A percentile compares a stretch with the other conserved stretches of the same genome.
phyloP scores from a whole-genome alignment of 305 asterid species.

The Solanum aculeatissimum region DNA sequence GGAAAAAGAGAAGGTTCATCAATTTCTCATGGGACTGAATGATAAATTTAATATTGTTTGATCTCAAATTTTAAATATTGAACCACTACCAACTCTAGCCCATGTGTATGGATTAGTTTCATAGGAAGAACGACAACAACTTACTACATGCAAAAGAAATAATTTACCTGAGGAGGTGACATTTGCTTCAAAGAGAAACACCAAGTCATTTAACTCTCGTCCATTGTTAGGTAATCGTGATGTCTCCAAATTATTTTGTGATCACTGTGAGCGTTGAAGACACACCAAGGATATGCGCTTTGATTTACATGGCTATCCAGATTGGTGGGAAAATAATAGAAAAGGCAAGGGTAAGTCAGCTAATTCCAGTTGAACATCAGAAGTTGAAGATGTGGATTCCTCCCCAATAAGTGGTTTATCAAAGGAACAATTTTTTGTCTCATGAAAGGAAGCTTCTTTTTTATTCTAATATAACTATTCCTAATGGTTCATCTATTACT shows the following conservation, averaged over 20 bases:
- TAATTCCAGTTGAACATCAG: not conserved
- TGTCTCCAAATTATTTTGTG: no score
- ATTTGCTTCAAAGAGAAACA: not conserved
- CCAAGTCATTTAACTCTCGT: no score
- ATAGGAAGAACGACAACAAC: not conserved
- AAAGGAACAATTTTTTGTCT: no score
- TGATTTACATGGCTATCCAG: not conserved
- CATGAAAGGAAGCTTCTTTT: no score
- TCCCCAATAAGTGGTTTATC: no score
- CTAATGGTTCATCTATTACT: no score
- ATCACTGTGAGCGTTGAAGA: no score
- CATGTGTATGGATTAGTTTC: not conserved
- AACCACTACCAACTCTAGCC: not conserved
- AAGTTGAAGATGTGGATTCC: not conserved
- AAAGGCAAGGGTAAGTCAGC: not conserved
- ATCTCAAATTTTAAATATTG: not conserved
- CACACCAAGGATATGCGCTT: not conserved
- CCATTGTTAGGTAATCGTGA: no score
- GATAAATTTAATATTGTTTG: no score
- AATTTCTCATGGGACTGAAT: not conserved
- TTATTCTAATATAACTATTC: no score
- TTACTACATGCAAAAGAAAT: not conserved
- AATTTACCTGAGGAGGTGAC: no score
- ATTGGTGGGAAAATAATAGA: not conserved
- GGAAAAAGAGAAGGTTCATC: not conserved